These are phyloP conservation scores for Microthlaspi erraticum DNA, from an alignment of 345 rosid genomes.

Conservation along the genomic window DNA sequence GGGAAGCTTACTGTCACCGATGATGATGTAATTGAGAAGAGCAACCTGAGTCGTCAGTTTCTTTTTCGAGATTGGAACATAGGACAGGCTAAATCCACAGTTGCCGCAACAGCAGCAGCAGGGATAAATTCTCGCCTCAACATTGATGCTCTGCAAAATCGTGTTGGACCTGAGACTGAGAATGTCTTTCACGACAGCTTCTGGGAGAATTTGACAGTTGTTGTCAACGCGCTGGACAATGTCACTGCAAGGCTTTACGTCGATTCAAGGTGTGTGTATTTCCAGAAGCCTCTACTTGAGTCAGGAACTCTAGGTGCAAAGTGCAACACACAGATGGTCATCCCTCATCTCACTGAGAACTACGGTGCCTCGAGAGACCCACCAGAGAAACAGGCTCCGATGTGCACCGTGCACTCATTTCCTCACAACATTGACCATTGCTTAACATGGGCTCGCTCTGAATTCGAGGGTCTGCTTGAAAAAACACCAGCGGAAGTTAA, in stretches of 20 bases:
- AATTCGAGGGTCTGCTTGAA: conserved; percentile 92
- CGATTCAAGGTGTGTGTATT: conserved; percentile 88
- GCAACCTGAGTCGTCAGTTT: conserved; percentile 80
- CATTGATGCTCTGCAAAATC: conserved; percentile 68
- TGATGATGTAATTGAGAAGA: conserved; percentile 84
- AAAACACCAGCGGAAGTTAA: conserved; percentile 91
- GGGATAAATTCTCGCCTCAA: conserved; percentile 68
- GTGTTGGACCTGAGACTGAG: conserved; percentile 67
- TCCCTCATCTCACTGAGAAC: conserved; percentile 91
- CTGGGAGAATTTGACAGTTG: conserved; percentile 82
- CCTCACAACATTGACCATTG: conserved; percentile 97
- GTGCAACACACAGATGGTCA: conserved; percentile 98
- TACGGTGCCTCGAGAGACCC: conserved; percentile 96
- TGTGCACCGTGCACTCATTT: conserved; percentile 96
- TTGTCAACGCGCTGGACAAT: conserved; percentile 86
- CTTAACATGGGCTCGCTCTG: conserved; percentile 94
- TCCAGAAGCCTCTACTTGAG: conserved; percentile 94
- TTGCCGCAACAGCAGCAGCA: conserved; percentile 70
- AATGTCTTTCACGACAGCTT: conserved; percentile 78
- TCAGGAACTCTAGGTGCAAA: conserved; percentile 91
- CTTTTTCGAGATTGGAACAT: conserved; percentile 82
- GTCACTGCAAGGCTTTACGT: conserved; percentile 91
- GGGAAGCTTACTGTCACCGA: conserved; percentile 75
- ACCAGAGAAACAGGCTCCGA: conserved; percentile 96
- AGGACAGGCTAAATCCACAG: conserved; percentile 82